Evolutionary conservation across 306 rosid genomes (phyloP), one percentile per base, ranked within the genome.

Genomic region (Ormosia semicastrata): DNA sequence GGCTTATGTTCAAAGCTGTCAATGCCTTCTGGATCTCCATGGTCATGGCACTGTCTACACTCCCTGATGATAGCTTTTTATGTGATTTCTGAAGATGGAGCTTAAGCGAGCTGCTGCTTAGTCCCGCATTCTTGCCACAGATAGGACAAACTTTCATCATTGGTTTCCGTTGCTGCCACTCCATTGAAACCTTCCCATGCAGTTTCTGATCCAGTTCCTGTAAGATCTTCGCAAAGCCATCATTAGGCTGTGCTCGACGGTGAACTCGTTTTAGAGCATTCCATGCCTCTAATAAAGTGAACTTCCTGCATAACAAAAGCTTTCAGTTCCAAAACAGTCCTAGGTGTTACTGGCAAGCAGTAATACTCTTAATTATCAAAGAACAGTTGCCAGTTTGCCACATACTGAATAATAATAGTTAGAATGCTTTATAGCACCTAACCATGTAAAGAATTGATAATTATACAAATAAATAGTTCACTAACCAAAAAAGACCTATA

Each of bases 21-120:
- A 95, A 82, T 60, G 92, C 94, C 84, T 93, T 93, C 37, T 91
- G 90, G 72, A 94, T 94, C 69, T 94, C 98, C 94, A 92, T 93
- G 37, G 94, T 95, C 97, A 95, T 93, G 84, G 96, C 98, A 79
- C 98, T 93, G 66, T 95, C 99, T 11, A 95, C 98, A 3, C 99
- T 95, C 49, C 99, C 98, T 5, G 98, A 95, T 0, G 98, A 95
- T 2, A 95, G 68, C 79, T 88, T 95, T 82, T 85, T 93, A 88
- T 95, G 99, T 47, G 94, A 90, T 77, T 93, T 95, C 82, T 95
- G 98, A 82, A 93, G 44, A 85, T 95, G 99, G 37, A 95, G 96
- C 88, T 91, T 95, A 46, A 93, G 94, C 0, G 97, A 93, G 89
- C 98, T 87, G 82, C 92, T 93, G 83, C 99, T 95, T 60, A 95